Conservation (phyloP, 163 green algal genomes). For the Trebouxiophyceae sp. region DNA sequence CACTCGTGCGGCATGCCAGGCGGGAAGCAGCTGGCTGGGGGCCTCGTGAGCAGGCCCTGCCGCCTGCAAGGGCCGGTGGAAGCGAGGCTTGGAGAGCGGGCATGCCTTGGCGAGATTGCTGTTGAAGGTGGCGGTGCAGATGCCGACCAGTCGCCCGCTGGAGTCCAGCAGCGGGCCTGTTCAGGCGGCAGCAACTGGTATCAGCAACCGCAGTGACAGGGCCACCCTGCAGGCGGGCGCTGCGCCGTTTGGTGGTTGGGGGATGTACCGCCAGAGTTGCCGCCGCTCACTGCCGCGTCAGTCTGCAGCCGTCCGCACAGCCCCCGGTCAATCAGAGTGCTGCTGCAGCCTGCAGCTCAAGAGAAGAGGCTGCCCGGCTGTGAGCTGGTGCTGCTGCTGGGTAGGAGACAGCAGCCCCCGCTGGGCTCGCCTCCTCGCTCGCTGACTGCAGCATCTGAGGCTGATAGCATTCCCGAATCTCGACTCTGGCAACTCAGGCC, state of each 20-base stretch:
- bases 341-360: no score
- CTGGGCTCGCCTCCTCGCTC: no score
- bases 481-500: no score
- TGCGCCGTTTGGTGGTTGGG: not conserved
- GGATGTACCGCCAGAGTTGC: slow-evolving; percentile 47
- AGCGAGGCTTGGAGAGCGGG: not conserved
- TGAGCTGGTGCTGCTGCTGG: no score
- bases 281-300: slow-evolving; percentile 54
- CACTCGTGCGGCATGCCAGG: no score
- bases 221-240: not conserved
- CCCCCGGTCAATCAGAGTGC: not conserved
- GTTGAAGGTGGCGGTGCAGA: slow-evolving; percentile 51
- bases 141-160: slow-evolving; percentile 42
- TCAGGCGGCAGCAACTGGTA: slow-evolving; percentile 52
- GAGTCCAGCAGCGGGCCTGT: slow-evolving; percentile 51
- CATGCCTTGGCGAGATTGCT: not conserved
- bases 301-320: slow-evolving; percentile 40
- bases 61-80: not conserved
- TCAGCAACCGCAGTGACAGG: not conserved
- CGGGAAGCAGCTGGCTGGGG: no score
- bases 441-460: not conserved
- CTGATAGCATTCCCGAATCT: slow-evolving; percentile 12
- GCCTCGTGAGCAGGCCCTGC: no score
- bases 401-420: no score
- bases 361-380: no score